Evolutionary conservation across 2,329 filamentous ascomycete species (phyloP).

Genomic region (Venturia effusa): DNA sequence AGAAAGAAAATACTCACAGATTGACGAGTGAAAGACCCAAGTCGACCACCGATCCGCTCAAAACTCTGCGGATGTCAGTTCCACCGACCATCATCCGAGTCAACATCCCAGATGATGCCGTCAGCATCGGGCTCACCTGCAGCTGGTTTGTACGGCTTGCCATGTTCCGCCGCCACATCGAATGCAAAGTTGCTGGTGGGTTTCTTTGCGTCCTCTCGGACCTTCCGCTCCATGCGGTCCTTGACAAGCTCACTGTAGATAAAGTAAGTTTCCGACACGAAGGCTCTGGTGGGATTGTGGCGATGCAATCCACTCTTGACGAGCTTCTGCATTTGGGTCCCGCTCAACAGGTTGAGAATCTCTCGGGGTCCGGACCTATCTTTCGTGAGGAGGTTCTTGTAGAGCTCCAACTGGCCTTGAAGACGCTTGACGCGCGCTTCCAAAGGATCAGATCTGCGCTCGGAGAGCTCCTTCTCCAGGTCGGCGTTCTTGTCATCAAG

Average conservation of each 20-base stretch:
- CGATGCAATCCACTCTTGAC: not conserved
- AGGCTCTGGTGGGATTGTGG: not conserved
- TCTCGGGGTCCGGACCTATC: not conserved
- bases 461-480: not conserved
- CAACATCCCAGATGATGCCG: not conserved
- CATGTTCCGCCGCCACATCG: not conserved
- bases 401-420: not conserved
- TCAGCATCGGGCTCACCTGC: not conserved
- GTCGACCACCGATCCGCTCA: not conserved
- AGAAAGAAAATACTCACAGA: not conserved
- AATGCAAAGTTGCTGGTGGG: not conserved
- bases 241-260: not conserved
- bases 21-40: not conserved
- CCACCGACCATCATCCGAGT: not conserved
- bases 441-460: not conserved
- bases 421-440: not conserved
- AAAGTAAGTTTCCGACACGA: not conserved
- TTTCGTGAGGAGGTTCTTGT: not conserved
- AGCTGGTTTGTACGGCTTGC: not conserved
- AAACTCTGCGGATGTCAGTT: not conserved
- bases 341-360: not conserved
- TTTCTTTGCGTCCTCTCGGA: not conserved
- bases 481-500: not conserved
- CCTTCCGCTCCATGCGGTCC: not conserved
- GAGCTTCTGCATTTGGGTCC: not conserved